Base-by-base conservation (phyloP, 208 protist genomes). In the Porcisia hertigi region DNA sequence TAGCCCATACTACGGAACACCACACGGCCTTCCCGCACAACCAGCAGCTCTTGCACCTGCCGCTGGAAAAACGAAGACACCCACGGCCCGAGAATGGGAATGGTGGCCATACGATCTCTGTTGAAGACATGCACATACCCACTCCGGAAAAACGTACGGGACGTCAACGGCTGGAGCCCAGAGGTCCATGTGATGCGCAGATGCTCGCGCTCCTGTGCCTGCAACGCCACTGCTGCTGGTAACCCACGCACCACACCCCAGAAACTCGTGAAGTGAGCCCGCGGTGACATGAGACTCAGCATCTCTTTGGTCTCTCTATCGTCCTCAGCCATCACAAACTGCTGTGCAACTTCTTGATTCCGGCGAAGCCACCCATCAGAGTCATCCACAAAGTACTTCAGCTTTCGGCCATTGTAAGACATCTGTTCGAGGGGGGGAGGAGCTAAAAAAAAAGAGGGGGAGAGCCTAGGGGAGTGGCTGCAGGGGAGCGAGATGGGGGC, bases 371-470 rank as follows among this genome's bases (percentile, higher is more conserved):
- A 78, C 11, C 90, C 89, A 76, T 89, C 84, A 0, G 83, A 64
- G 77, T 97, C 89, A 58, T 97, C 93, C 47, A 95, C 82, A 54
- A 94, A 90, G 74, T 91, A 93, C 57, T 82, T 88, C 67, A 97
- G 84, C 73, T 95, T 97, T 0, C 79, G 82, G 0, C 66, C 57
- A 76, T 81, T 94, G 82, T 97, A 97, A 36, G 93, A 88, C 91
- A 97, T 95, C 30, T 30, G 62, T 30, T 23, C 23, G 23, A 62
- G 63, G 14, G 18, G 63, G 41, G 63, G 41, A n/a, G 34, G 25
- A 69, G 55, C 12, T 34, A n/a, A 54, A 70, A 70, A 52, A 41
- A 57, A 47, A 73, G 62, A 49, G 45, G 62, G 2, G 34, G 69
- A 41, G 14, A 30, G 60, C 12, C 43, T 39, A n/a, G 36, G 18